Percentiles rank a stretch among this genome's conserved stretches.
Conservation (phyloP, 208 protist species). For the Leishmania guyanensis region DNA sequence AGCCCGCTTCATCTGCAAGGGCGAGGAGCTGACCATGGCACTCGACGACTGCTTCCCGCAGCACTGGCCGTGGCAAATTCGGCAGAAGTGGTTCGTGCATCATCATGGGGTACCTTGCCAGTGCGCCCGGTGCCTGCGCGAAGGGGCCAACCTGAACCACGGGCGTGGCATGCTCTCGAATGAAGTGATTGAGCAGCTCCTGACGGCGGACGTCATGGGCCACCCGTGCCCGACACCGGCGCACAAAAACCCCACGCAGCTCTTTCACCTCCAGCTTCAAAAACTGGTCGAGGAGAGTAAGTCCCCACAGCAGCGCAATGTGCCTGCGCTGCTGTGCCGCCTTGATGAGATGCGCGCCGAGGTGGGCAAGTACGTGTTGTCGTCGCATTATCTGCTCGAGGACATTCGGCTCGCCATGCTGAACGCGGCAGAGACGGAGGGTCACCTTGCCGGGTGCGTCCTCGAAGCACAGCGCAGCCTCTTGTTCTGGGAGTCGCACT, state of each 20-base stretch:
- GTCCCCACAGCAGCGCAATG: slow-evolving; percentile 5
- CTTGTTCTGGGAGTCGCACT: slow-evolving; percentile 44
- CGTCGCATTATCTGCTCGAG: slow-evolving; percentile 48
- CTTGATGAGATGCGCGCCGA: slow-evolving; percentile 20
- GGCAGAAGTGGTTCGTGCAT: slow-evolving; percentile 48
- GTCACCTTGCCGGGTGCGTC: slow-evolving; percentile 6
- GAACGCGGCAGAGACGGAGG: slow-evolving; percentile 26
- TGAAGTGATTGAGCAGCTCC: slow-evolving; percentile 44
- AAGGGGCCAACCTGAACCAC: slow-evolving; percentile 34
- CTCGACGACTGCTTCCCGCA: slow-evolving; percentile 41
- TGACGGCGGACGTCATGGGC: slow-evolving; percentile 35
- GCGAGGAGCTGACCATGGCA: slow-evolving; percentile 55
- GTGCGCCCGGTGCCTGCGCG: slow-evolving; percentile 45
- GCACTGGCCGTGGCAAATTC: slow-evolving; percentile 55
- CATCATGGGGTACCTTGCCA: slow-evolving; percentile 45
- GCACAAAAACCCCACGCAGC: slow-evolving; percentile 41
- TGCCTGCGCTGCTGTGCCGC: slow-evolving; percentile 7
- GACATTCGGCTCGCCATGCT: slow-evolving; percentile 38
- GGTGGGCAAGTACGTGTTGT: slow-evolving; percentile 28
- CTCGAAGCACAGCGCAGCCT: slow-evolving; percentile 25
- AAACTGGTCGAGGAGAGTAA: slow-evolving; percentile 24
- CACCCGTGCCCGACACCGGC: slow-evolving; percentile 17
- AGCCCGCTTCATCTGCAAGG: slow-evolving; percentile 50
- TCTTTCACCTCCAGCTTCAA: slow-evolving; percentile 37
- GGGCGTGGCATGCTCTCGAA: slow-evolving; percentile 43